phyloP scores from a whole-genome alignment of 2,329 filamentous ascomycete genomes.

The Cladosporium sp. region DNA sequence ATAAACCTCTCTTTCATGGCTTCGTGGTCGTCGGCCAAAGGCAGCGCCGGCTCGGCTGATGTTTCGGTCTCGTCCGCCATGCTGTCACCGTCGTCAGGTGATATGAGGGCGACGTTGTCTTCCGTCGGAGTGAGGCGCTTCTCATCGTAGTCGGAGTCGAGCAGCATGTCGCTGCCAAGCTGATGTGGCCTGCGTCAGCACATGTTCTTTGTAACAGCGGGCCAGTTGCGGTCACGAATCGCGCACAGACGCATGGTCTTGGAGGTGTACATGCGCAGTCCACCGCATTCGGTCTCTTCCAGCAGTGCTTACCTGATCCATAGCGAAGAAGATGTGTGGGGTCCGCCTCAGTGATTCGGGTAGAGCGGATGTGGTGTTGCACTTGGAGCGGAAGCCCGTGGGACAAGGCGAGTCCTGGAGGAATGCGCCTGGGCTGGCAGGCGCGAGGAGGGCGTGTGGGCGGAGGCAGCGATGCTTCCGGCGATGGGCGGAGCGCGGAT shows the following conservation, averaged over 20 bases:
- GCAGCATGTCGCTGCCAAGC: constrained; percentile 64
- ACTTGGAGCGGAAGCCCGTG: constrained; percentile 8
- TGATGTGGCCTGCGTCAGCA: constrained; percentile 36
- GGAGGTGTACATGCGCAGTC: neutral
- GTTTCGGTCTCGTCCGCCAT: constrained; percentile 54
- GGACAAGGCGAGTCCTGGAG: constrained; percentile 2
- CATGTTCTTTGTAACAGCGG: constrained; percentile 2
- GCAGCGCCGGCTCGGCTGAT: constrained; percentile 44
- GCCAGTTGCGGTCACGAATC: neutral
- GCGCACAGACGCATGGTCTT: neutral
- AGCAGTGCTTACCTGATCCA: constrained; percentile 19
- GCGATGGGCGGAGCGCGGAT: neutral
- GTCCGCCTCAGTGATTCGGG: constrained; percentile 10
- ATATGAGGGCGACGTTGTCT: constrained; percentile 59
- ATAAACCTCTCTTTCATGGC: constrained; percentile 82
- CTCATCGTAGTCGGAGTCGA: constrained; percentile 63
- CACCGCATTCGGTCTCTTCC: neutral
- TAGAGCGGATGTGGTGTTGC: constrained; percentile 12
- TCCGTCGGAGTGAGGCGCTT: constrained; percentile 49
- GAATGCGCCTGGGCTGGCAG: constrained; percentile 10
- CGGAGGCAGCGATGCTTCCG: neutral
- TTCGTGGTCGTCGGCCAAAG: constrained; percentile 65
- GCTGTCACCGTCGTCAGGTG: constrained; percentile 56
- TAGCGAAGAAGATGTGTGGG: constrained; percentile 5
- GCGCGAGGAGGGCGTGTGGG: neutral